phyloP scores from a whole-genome alignment of 257 asterid species.

The Ballota nigra region DNA sequence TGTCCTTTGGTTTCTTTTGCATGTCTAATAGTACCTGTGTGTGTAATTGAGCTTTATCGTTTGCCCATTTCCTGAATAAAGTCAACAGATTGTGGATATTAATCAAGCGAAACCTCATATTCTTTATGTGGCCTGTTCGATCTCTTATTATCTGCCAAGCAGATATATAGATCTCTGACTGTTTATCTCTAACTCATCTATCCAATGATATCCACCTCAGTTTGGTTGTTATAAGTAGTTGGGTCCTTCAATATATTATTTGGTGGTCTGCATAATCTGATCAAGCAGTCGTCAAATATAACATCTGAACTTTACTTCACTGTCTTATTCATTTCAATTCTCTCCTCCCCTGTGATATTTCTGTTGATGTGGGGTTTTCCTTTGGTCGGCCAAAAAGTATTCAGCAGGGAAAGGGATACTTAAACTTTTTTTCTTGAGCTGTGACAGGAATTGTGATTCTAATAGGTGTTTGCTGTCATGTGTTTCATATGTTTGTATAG shows the following conservation, averaged over 20 bases:
- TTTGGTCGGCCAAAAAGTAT: not conserved
- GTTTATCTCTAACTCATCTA: not conserved
- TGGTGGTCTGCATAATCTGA: constrained; percentile 14
- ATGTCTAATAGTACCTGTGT: not conserved
- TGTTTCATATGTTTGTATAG: constrained; percentile 35
- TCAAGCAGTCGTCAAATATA: constrained; percentile 4
- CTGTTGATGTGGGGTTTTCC: not conserved
- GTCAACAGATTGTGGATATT: not conserved
- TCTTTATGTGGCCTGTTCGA: not conserved
- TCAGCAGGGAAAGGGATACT: not conserved
- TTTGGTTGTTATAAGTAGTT: constrained; percentile 12
- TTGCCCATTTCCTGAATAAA: constrained; percentile 8
- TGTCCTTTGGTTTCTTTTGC: not conserved
- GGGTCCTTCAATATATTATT: not conserved
- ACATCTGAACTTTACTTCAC: not conserved
- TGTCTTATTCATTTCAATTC: not conserved
- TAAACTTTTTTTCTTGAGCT: not conserved
- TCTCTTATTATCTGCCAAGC: not conserved
- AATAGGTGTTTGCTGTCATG: constrained; percentile 13
- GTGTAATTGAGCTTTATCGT: not conserved
- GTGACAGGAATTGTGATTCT: constrained; percentile 2
- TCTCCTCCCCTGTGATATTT: not conserved
- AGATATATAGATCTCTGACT: constrained; percentile 5
- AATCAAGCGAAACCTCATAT: not conserved
- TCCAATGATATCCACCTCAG: not conserved